These are phyloP conservation scores for Lachnellula willkommii DNA, from an alignment of 2,329 filamentous ascomycete genomes.

Conservation along the genomic window DNA sequence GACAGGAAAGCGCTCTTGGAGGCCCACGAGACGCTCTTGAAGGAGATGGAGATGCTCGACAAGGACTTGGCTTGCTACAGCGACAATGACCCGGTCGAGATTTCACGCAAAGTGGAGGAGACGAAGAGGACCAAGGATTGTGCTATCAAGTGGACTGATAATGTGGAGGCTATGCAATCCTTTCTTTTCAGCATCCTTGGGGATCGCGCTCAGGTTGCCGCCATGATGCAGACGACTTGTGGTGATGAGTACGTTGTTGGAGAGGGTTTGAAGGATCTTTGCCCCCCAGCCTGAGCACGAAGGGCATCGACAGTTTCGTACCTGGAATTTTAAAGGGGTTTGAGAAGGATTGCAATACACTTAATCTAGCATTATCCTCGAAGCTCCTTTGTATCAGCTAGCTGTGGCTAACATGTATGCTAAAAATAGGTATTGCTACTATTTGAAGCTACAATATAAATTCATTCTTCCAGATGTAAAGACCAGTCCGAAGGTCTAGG, in stretches of 20 bases:
- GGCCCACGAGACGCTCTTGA: conserved; percentile 22
- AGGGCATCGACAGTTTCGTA: not conserved
- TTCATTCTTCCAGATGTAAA: too few relatives aligned
- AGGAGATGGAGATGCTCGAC: conserved; percentile 28
- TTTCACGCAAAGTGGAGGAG: conserved; percentile 27
- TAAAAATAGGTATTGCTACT: too few relatives aligned
- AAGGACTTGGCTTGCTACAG: conserved; percentile 29
- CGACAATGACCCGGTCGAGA: conserved; percentile 29
- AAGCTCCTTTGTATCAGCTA: too few relatives aligned
- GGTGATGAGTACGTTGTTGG: conserved; percentile 45
- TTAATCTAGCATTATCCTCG: too few relatives aligned
- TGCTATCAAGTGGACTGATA: conserved; percentile 30
- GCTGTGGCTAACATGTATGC: too few relatives aligned
- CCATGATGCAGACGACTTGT: conserved; percentile 37
- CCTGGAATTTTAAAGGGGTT: not conserved
- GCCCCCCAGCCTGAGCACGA: not conserved
- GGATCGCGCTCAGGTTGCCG: conserved; percentile 33
- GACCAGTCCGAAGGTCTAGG: too few relatives aligned
- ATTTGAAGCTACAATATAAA: too few relatives aligned
- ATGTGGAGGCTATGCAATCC: conserved; percentile 29
- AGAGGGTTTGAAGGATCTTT: conserved; percentile 39
- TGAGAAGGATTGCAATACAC: too few relatives aligned
- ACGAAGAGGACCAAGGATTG: conserved; percentile 24
- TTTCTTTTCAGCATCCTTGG: conserved; percentile 22
- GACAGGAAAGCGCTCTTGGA: conserved; percentile 26